Evolutionary conservation across 2,329 filamentous ascomycete genomes (phyloP), one percentile per base, ranked within the genome.

Genomic region (Cladosporium velox): DNA sequence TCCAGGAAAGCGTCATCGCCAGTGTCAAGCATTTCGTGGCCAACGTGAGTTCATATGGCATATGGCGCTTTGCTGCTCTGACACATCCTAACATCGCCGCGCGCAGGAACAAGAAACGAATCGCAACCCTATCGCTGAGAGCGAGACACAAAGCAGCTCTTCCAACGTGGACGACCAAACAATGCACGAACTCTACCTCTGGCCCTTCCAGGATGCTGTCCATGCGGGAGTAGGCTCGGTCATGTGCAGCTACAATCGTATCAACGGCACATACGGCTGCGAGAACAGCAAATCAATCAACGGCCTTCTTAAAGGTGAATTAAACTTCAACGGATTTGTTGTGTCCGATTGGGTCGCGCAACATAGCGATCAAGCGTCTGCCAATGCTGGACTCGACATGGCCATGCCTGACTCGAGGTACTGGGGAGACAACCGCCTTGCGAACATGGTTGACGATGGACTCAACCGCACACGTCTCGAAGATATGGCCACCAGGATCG

Each of bases 291-390:
- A 88, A 73, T 78, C 88, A 15, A 81, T 90, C 63, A 92, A 91
- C 69, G 87, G 86, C 0, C 80, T 92, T 3, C 79, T 92, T 10
- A 92, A 92, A 71, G 88, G 90, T 55, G 90, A 92, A 77, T 81
- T 92, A 59, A 88, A 88, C 0, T 92, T 92, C 70, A 88, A 91
- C 70, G 90, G 90, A 72, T 88, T 79, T 70, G 86, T 91, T 12
- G 87, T 91, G 80, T 88, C 86, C 0, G 90, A 92, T 75, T 92
- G 90, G 88, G 77, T 85, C 30, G 86, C 86, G 0, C 87, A 90
- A 65, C 82, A 87, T 64, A 83, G 83, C 0, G 86, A 86, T 1
- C 83, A 89, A 0, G 82, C 81, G 1, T 87, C 86, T 32, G 86
- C 87, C 0, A 77, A 90, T 52, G 83, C 85, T 24, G 89, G 89